Evolutionary conservation across 495 filamentous ascomycete genomes (phyloP).

Genomic region (Daldinia childiae): DNA sequence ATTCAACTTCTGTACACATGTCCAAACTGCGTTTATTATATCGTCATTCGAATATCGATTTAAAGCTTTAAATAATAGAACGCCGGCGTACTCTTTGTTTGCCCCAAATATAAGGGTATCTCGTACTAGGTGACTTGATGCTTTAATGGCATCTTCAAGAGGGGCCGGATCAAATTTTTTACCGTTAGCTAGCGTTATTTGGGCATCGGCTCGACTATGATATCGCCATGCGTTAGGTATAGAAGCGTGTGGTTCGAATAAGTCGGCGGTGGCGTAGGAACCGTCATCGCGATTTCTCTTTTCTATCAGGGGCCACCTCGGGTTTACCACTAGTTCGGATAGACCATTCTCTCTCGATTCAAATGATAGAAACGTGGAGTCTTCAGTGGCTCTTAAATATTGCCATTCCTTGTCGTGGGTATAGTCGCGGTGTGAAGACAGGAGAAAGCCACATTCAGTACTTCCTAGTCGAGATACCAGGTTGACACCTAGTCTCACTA

Average conservation of each 20-base stretch:
- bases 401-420: slow-evolving; percentile 70
- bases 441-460: slow-evolving; percentile 66
- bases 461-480: slow-evolving; percentile 66
- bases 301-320: slow-evolving; percentile 70
- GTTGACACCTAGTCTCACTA: slow-evolving; percentile 58
- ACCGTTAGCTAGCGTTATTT: slow-evolving; percentile 69
- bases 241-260: slow-evolving; percentile 66
- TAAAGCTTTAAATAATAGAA: slow-evolving; percentile 51
- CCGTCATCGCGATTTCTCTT: slow-evolving; percentile 66
- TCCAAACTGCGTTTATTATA: slow-evolving; percentile 47
- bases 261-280: slow-evolving; percentile 66
- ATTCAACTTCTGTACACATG: slow-evolving; percentile 53
- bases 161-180: slow-evolving; percentile 75
- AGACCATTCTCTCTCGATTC: slow-evolving; percentile 62
- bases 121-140: slow-evolving; percentile 43
- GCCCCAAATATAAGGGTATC: slow-evolving; percentile 62
- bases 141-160: slow-evolving; percentile 60
- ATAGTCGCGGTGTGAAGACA: slow-evolving; percentile 62
- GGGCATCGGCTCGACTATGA: slow-evolving; percentile 66
- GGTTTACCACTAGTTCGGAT: slow-evolving; percentile 67
- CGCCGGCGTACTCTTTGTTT: slow-evolving; percentile 55
- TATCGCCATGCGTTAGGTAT: slow-evolving; percentile 67
- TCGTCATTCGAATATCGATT: slow-evolving; percentile 4
- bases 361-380: slow-evolving; percentile 55
- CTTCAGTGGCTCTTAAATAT: slow-evolving; percentile 60